Conservation (phyloP, 441 rosid species). For the Gossypium schwendimanii region DNA sequence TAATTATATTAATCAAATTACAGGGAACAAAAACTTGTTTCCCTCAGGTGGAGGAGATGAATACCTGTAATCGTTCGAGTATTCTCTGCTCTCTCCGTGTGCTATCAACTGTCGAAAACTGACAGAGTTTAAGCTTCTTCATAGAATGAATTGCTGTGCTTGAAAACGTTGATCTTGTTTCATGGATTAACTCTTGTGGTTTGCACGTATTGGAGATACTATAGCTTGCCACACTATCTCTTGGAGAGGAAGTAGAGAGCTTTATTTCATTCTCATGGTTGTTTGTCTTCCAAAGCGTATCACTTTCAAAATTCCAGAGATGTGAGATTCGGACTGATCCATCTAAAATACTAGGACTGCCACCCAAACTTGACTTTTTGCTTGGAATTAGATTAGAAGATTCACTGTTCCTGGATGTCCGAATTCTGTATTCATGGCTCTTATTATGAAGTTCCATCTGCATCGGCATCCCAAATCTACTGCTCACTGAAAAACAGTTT, state of each 20-base stretch:
- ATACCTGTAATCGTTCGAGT: conserved; percentile 65
- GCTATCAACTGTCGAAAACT: conserved; percentile 45
- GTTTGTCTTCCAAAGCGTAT: conserved; percentile 29
- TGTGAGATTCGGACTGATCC: conserved; percentile 26
- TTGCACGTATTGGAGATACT: conserved; percentile 25
- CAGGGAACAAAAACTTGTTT: neutral
- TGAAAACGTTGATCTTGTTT: conserved; percentile 21
- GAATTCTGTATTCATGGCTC: conserved; percentile 48
- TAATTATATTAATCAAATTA: neutral
- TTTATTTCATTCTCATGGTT: conserved; percentile 32
- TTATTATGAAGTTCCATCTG: conserved; percentile 59
- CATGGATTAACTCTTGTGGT: conserved; percentile 34
- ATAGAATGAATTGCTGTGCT: conserved; percentile 24
- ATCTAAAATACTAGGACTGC: conserved; percentile 26
- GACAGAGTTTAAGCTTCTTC: conserved; percentile 24
- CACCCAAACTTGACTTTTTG: conserved; percentile 24
- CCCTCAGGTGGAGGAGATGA: conserved; percentile 9
- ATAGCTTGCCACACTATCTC: conserved; percentile 25
- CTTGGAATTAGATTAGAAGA: conserved; percentile 36
- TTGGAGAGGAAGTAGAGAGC: conserved; percentile 25
- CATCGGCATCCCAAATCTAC: conserved; percentile 59
- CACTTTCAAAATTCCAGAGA: conserved; percentile 33
- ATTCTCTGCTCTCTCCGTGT: conserved; percentile 71
- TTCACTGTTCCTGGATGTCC: conserved; percentile 49
- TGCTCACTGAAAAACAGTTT: conserved; percentile 41